Conservation (phyloP, 1,139 yeast species). For the Zygosaccharomyces sapae region DNA sequence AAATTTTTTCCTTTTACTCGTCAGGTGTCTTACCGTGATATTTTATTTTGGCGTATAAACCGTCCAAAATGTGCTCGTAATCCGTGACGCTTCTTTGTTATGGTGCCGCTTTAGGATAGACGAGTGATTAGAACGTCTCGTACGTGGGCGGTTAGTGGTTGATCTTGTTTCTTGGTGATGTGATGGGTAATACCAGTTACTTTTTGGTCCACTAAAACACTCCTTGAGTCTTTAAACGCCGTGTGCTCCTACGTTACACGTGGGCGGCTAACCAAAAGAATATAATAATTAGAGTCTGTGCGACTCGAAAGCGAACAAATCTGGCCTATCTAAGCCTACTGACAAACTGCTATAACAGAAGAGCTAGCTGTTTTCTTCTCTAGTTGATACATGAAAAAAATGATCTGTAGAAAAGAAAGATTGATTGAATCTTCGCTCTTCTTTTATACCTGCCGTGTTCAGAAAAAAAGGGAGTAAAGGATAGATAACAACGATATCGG, state of each 20-base stretch:
- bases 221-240: no score
- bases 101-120: neutral
- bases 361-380: neutral
- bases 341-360: neutral
- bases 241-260: neutral
- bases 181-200: neutral
- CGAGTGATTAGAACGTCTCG: neutral
- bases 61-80: neutral
- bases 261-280: constrained; percentile 3
- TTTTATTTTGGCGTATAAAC: neutral
- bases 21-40: neutral
- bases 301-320: neutral
- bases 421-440: neutral
- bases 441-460: neutral
- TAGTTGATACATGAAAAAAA: neutral
- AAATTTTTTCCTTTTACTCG: neutral
- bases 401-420: neutral
- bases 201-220: neutral
- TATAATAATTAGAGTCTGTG: no score
- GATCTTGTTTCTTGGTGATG: neutral
- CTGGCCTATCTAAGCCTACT: neutral
- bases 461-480: neutral
- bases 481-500: neutral
- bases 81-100: neutral
- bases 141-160: neutral